These are phyloP conservation scores for Eremomyces bilateralis DNA, from an alignment of 495 filamentous ascomycete species.

Conservation along the genomic window DNA sequence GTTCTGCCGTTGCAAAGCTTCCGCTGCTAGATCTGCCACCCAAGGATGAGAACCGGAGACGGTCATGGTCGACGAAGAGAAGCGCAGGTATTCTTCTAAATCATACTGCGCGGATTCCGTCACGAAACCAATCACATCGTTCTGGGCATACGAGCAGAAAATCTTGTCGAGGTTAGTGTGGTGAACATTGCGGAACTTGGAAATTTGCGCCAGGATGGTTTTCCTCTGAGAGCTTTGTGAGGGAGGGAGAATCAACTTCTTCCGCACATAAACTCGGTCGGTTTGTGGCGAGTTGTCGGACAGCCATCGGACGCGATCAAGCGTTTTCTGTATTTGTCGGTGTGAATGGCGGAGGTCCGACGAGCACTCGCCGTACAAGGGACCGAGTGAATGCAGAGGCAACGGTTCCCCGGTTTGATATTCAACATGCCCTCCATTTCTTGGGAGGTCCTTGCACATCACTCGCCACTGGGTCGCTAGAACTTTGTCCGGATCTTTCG, in stretches of 20 bases:
- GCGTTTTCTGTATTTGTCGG: slow-evolving; percentile 7
- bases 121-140: slow-evolving; percentile 9
- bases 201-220: slow-evolving; percentile 9
- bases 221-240: slow-evolving; percentile 8
- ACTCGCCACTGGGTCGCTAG: slow-evolving; percentile 12
- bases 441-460: slow-evolving; percentile 11
- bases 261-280: slow-evolving; percentile 7
- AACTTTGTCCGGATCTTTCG: slow-evolving; percentile 8
- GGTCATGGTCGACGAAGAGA: too few relatives aligned
- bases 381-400: slow-evolving; percentile 8
- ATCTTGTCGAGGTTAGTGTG: slow-evolving; percentile 11
- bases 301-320: slow-evolving; percentile 10
- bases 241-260: slow-evolving; percentile 10
- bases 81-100: too few relatives aligned
- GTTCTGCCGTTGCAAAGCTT: too few relatives aligned
- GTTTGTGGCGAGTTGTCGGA: slow-evolving; percentile 3
- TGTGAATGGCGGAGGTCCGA: slow-evolving; percentile 6
- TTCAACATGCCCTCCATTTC: slow-evolving; percentile 12
- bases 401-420: slow-evolving; percentile 9
- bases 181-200: slow-evolving; percentile 9
- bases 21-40: slow-evolving; percentile 8
- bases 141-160: slow-evolving; percentile 11
- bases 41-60: slow-evolving; percentile 5
- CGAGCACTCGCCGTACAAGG: too few relatives aligned
- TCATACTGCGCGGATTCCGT: slow-evolving; percentile 9